A percentile compares a stretch with the other conserved stretches of the same genome.
These are phyloP conservation scores for Boletus sp. DNA, from an alignment of 768 basidiomycete species.

Conservation along the genomic window DNA sequence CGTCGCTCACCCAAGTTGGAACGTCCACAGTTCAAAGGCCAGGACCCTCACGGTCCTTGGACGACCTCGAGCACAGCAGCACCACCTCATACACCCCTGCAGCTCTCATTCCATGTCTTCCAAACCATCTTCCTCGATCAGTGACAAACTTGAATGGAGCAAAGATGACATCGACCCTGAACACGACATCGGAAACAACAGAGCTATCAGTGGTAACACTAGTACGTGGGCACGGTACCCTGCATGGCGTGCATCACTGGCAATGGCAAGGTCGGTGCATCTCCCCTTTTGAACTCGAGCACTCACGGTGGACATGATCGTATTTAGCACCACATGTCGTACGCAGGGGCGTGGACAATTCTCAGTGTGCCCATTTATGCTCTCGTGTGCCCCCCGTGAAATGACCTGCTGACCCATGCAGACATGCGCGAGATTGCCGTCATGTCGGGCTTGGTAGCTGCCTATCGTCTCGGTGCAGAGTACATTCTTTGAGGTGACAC, in stretches of 20 bases:
- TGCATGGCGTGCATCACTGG: too few relatives aligned
- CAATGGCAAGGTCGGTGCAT: not conserved
- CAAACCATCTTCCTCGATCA: conserved; percentile 1
- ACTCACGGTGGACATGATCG: too few relatives aligned
- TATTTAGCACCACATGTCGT: not conserved
- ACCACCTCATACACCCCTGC: not conserved
- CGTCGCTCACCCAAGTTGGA: too few relatives aligned
- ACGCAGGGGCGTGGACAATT: conserved; percentile 1
- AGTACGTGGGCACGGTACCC: too few relatives aligned
- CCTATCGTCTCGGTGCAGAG: too few relatives aligned
- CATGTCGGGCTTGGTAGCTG: not conserved
- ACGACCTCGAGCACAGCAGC: not conserved
- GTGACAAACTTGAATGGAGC: not conserved
- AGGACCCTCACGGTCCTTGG: not conserved
- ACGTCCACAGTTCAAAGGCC: conserved; percentile 8
- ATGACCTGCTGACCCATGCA: not conserved
- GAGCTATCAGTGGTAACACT: too few relatives aligned
- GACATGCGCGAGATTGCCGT: conserved; percentile 3
- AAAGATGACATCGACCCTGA: not conserved
- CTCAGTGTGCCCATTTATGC: not conserved
- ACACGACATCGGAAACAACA: too few relatives aligned
- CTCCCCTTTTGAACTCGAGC: too few relatives aligned
- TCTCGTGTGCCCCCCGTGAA: not conserved
- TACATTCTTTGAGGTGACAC: not conserved
- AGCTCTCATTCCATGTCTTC: not conserved